Evolutionary conservation across 2,329 filamentous ascomycete genomes (phyloP).

Genomic region (Cucurbitaria berberidis): DNA sequence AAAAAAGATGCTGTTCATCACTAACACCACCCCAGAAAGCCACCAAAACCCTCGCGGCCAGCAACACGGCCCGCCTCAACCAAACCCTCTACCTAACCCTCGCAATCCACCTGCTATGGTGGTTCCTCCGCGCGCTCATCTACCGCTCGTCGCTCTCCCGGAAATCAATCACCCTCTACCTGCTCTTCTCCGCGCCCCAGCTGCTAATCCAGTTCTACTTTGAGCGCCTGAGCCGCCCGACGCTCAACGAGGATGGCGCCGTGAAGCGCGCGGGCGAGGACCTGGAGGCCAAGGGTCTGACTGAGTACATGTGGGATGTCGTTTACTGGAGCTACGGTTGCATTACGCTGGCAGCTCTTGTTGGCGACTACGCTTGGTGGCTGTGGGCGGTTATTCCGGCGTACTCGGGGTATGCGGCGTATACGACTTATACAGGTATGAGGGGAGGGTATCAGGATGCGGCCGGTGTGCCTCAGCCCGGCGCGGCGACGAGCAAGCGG

Average conservation of each 20-base stretch:
- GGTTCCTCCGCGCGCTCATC: constrained; percentile 70
- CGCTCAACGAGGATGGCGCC: constrained; percentile 65
- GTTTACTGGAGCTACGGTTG: constrained; percentile 92
- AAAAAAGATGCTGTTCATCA: not conserved
- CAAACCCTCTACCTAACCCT: constrained; percentile 81
- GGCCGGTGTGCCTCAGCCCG: constrained; percentile 46
- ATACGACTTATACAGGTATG: constrained; percentile 54
- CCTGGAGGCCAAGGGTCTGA: constrained; percentile 83
- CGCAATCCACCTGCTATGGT: constrained; percentile 74
- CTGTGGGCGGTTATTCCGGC: constrained; percentile 58
- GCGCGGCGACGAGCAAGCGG: constrained; percentile 52
- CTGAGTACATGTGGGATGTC: constrained; percentile 98
- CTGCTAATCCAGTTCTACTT: constrained; percentile 84
- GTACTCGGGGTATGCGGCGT: constrained; percentile 56
- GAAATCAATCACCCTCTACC: constrained; percentile 67
- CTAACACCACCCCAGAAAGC: constrained; percentile 52
- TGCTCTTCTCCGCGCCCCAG: constrained; percentile 74
- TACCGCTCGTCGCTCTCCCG: constrained; percentile 65
- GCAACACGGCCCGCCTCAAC: constrained; percentile 78
- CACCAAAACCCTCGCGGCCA: constrained; percentile 70
- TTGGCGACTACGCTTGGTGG: constrained; percentile 83
- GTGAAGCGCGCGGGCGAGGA: constrained; percentile 84
- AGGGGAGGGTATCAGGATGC: constrained; percentile 51
- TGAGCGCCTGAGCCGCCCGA: constrained; percentile 82
- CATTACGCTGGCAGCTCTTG: constrained; percentile 71